Conservation (phyloP, 2,329 filamentous ascomycete genomes). For the Chaetomium sp. region DNA sequence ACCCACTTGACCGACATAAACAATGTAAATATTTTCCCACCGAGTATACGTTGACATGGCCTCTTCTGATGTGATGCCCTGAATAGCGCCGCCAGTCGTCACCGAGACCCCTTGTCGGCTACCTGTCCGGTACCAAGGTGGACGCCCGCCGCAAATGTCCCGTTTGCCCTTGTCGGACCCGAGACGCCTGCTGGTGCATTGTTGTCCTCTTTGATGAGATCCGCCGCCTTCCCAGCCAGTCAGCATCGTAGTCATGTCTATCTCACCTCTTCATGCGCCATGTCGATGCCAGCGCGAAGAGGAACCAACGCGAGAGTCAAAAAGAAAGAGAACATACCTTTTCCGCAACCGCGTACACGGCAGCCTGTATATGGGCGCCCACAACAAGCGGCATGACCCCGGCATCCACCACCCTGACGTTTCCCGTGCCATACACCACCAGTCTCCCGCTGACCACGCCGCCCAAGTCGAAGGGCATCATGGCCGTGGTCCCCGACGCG, state of each 20-base stretch:
- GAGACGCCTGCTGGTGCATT: not conserved
- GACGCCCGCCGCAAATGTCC: not conserved
- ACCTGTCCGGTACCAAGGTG: not conserved
- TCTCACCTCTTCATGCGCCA: not conserved
- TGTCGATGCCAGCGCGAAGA: not conserved
- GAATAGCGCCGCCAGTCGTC: too few species aligned
- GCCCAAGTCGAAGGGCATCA: conserved; percentile 29
- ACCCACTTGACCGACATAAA: too few species aligned
- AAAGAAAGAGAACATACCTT: conserved; percentile 15
- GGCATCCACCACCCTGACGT: conserved; percentile 29
- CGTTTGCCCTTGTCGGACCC: not conserved
- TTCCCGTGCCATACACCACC: conserved; percentile 28
- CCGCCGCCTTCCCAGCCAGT: conserved; percentile 20
- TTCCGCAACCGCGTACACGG: conserved; percentile 30
- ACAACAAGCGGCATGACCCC: conserved; percentile 29
- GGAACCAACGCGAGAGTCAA: not conserved
- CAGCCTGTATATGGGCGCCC: conserved; percentile 26
- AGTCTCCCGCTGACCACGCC: conserved; percentile 26
- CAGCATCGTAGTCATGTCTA: not conserved
- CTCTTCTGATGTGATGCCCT: too few species aligned
- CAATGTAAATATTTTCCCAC: too few species aligned
- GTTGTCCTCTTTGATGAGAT: conserved; percentile 28
- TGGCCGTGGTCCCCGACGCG: conserved; percentile 31
- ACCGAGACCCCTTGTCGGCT: not conserved
- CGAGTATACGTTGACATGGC: not conserved